Percentiles rank a stretch among this genome's conserved stretches.
phyloP scores from a whole-genome alignment of 139 green algal species.

The Cymbomonas tetramitiformis region DNA sequence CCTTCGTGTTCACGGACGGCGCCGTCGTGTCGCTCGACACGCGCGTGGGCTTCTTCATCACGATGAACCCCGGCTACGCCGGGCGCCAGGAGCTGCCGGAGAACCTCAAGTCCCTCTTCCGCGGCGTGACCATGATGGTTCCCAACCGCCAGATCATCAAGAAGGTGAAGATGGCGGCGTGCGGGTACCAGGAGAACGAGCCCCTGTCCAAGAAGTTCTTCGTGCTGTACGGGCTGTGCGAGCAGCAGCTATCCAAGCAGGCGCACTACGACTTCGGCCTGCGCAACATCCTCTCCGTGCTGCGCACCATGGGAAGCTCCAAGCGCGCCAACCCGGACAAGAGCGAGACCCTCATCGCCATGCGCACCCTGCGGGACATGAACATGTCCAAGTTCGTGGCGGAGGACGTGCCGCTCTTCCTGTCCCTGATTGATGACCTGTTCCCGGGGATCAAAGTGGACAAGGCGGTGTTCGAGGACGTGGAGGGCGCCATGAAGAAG shows the following conservation, averaged over 20 bases:
- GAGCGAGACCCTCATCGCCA: conserved; percentile 57
- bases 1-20: conserved; percentile 87
- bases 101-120: conserved; percentile 93
- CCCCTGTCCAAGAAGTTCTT: too few species aligned
- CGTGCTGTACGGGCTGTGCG: too few species aligned
- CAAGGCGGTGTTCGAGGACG: conserved; percentile 50
- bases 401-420: conserved; percentile 87
- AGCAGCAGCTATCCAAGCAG: too few species aligned
- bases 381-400: conserved; percentile 96
- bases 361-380: conserved; percentile 82
- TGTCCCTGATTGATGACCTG: conserved; percentile 83
- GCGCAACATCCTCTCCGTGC: too few species aligned
- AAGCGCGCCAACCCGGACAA: conserved; percentile 76
- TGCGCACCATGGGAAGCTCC: conserved; percentile 66
- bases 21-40: conserved; percentile 61
- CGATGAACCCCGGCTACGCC: conserved; percentile 86
- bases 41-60: conserved; percentile 92
- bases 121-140: conserved; percentile 94
- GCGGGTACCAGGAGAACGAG: too few species aligned
- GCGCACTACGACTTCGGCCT: too few species aligned
- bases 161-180: too few species aligned
- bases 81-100: conserved; percentile 88
- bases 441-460: conserved; percentile 72
- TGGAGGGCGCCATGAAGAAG: conserved; percentile 53
- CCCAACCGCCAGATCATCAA: conserved; percentile 92